A percentile compares a stretch with the other conserved stretches of the same genome.
These are phyloP conservation scores for Lasiosphaeriaceae sp. DNA, from an alignment of 495 filamentous ascomycete species.

Conservation along the genomic window DNA sequence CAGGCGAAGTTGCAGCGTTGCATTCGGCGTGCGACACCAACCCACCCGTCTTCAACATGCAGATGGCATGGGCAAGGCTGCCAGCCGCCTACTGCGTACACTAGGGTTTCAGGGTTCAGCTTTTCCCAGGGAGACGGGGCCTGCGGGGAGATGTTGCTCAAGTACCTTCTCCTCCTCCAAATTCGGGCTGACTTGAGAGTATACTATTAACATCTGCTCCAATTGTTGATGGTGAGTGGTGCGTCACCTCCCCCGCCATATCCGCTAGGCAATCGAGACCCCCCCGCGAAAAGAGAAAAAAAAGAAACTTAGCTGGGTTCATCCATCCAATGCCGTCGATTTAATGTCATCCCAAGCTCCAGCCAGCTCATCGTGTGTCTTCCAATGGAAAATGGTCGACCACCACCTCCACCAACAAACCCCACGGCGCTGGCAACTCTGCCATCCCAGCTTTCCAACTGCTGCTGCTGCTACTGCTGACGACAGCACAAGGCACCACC, in stretches of 20 bases:
- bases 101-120: no score
- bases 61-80: neutral
- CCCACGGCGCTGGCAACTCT: neutral
- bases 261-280: constrained; percentile 6
- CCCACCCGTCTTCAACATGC: no score
- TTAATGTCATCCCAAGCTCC: constrained; percentile 11
- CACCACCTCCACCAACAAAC: neutral
- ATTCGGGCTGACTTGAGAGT: no score
- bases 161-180: no score
- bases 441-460: neutral
- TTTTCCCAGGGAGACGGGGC: no score
- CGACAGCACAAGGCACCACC: no score
- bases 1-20: no score
- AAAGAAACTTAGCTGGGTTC: constrained; percentile 10
- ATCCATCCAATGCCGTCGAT: constrained; percentile 14
- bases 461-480: neutral
- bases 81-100: neutral
- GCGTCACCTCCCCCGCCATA: no score
- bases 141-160: no score
- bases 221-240: no score
- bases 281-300: constrained; percentile 14
- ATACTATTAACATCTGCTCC: no score
- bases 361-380: neutral
- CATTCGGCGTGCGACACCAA: no score
- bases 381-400: constrained; percentile 1